Percentiles rank a stretch among this genome's conserved stretches.
phyloP scores from a whole-genome alignment of 2,329 filamentous ascomycete species.

The Endothia cerciana region DNA sequence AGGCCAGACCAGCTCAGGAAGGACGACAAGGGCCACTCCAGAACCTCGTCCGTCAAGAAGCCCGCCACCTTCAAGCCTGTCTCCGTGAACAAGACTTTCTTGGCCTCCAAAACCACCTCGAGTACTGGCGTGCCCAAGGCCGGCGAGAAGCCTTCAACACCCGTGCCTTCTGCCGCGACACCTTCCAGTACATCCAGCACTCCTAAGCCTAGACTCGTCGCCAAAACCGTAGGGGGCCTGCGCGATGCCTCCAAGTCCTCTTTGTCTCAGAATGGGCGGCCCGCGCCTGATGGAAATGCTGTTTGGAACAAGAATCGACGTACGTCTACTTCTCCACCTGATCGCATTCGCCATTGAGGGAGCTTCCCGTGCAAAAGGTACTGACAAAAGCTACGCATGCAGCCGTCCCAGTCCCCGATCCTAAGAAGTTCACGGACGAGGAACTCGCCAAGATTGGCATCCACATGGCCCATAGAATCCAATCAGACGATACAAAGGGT shows the following conservation, averaged over 20 bases:
- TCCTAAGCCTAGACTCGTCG: conserved; percentile 73
- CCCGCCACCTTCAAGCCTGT: conserved; percentile 81
- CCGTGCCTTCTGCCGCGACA: conserved; percentile 47
- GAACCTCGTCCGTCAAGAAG: conserved; percentile 69
- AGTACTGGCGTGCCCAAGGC: conserved; percentile 51
- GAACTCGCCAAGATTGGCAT: conserved; percentile 87
- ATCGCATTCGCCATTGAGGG: background rate
- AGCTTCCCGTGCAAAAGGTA: background rate
- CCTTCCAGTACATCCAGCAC: conserved; percentile 51
- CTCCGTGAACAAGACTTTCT: conserved; percentile 82
- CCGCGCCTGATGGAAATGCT: conserved; percentile 70
- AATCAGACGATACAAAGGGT: conserved; percentile 73
- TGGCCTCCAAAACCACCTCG: conserved; percentile 68
- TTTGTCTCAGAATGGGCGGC: conserved; percentile 42
- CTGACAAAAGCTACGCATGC: conserved; percentile 30
- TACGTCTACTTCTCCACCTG: conserved; percentile 46
- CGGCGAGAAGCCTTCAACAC: conserved; percentile 53
- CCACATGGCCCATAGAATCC: conserved; percentile 78
- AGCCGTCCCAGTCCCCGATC: conserved; percentile 69
- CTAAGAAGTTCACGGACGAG: conserved; percentile 84
- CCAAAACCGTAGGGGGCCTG: conserved; percentile 69
- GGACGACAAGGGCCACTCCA: conserved; percentile 62
- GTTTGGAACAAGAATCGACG: conserved; percentile 92
- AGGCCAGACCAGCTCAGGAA: conserved; percentile 58
- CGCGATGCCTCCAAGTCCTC: conserved; percentile 55